A percentile compares a stretch with the other conserved stretches of the same genome.
Evolutionary conservation across 2,329 filamentous ascomycete genomes (phyloP).

Genomic region (Epichloe brachyelytri): DNA sequence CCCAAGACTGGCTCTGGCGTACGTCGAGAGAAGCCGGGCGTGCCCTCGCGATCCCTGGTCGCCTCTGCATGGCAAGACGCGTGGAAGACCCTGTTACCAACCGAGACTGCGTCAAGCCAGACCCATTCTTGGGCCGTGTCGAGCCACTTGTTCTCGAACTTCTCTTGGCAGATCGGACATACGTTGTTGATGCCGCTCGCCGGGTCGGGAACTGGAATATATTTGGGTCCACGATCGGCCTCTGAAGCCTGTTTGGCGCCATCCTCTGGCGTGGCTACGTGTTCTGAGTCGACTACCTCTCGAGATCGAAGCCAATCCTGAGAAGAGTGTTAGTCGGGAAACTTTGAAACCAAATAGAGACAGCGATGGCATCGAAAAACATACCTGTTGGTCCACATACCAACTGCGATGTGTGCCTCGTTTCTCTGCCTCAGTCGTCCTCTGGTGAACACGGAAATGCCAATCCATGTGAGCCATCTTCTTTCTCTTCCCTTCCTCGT

Average conservation of each 20-base stretch:
- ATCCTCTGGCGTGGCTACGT: slow-evolving; percentile 22
- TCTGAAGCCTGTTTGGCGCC: slow-evolving; percentile 20
- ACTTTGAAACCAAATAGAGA: too few relatives aligned
- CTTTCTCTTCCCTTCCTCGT: slow-evolving; percentile 65
- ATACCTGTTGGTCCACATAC: slow-evolving; percentile 81
- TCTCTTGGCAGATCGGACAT: slow-evolving; percentile 92
- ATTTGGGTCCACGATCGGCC: slow-evolving; percentile 40
- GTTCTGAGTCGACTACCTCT: slow-evolving; percentile 61
- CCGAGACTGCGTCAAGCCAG: slow-evolving; percentile 76
- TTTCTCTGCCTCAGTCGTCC: slow-evolving; percentile 74
- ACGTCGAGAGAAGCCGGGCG: slow-evolving; percentile 27
- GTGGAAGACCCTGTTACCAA: slow-evolving; percentile 74
- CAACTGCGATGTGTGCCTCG: slow-evolving; percentile 83
- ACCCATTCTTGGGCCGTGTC: slow-evolving; percentile 94
- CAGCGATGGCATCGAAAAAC: slow-evolving; percentile 14
- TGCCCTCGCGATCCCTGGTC: slow-evolving; percentile 46
- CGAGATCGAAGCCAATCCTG: slow-evolving; percentile 84
- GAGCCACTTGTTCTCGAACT: slow-evolving; percentile 84
- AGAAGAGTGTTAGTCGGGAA: background rate
- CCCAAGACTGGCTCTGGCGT: slow-evolving; percentile 56
- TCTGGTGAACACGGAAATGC: slow-evolving; percentile 91
- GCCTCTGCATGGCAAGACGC: slow-evolving; percentile 81
- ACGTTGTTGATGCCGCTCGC: slow-evolving; percentile 59
- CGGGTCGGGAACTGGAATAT: slow-evolving; percentile 75
- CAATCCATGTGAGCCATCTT: slow-evolving; percentile 94